Conservation (phyloP, 495 filamentous ascomycete genomes). For the Daldinia decipiens region DNA sequence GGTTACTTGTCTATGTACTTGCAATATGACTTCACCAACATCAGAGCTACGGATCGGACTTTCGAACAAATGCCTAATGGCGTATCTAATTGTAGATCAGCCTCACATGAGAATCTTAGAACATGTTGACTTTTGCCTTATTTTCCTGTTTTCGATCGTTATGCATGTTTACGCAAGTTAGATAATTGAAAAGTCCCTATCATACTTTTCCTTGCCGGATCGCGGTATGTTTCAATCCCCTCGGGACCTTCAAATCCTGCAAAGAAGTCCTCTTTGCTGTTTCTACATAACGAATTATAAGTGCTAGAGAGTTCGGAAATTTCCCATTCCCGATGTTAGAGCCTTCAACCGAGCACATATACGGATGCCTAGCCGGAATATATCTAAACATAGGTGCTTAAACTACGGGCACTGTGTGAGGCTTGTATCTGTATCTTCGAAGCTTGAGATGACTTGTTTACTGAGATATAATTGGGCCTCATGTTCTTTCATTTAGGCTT, state of each 20-base stretch:
- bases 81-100: background rate
- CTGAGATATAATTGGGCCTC: slow-evolving; percentile 15
- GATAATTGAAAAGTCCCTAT: background rate
- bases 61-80: background rate
- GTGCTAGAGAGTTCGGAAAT: slow-evolving; percentile 12
- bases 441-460: slow-evolving; percentile 7
- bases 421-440: background rate
- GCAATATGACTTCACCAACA: background rate
- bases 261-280: slow-evolving; percentile 8
- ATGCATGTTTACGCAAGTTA: background rate
- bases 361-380: slow-evolving; percentile 19
- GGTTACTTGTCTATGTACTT: background rate
- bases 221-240: background rate
- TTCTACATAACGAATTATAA: background rate
- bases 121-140: background rate
- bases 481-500: slow-evolving; percentile 9
- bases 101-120: background rate
- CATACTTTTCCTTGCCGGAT: background rate
- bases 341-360: slow-evolving; percentile 8
- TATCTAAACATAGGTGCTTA: slow-evolving; percentile 2
- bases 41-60: background rate
- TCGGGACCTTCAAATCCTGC: background rate
- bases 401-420: slow-evolving; percentile 30
- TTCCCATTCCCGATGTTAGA: slow-evolving; percentile 20
- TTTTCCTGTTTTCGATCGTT: background rate